These are phyloP conservation scores for Plectosphaerella cucumerina DNA, from an alignment of 2,329 filamentous ascomycete species.

Conservation along the genomic window DNA sequence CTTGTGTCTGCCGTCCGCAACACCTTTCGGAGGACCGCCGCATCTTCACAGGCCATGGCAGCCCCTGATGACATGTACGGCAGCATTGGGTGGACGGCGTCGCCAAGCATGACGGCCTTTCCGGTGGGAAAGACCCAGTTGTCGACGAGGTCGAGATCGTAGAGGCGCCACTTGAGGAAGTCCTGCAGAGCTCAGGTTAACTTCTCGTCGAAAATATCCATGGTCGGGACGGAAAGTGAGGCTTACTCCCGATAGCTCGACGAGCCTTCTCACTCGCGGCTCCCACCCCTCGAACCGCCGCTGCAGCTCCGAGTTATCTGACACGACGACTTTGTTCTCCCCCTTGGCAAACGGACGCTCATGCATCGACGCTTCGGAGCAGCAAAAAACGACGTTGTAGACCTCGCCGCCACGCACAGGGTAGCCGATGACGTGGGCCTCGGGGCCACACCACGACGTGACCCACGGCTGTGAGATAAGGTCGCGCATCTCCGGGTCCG, in stretches of 20 bases:
- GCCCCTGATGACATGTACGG: constrained; percentile 10
- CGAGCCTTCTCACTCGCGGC: constrained; percentile 1
- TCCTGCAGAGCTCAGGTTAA: not conserved
- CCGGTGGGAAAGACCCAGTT: not conserved
- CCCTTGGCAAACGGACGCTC: not conserved
- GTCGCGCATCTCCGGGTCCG: constrained; percentile 15
- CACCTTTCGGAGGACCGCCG: not conserved
- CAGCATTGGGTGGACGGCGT: constrained; percentile 18
- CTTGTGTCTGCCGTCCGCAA: not conserved
- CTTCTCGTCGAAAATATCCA: not conserved
- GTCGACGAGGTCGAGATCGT: constrained; percentile 22
- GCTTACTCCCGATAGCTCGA: not conserved
- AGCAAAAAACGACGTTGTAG: constrained; percentile 19
- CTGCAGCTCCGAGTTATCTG: not conserved
- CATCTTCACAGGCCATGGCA: constrained; percentile 7
- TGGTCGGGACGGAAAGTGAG: not conserved
- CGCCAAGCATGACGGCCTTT: constrained; percentile 11
- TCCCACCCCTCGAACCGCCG: constrained; percentile 1
- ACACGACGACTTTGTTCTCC: not conserved
- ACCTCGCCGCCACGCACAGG: constrained; percentile 18
- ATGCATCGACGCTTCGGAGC: not conserved
- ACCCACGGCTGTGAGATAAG: constrained; percentile 17
- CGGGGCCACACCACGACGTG: constrained; percentile 21
- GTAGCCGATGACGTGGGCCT: constrained; percentile 22
- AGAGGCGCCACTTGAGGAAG: not conserved